Evolutionary conservation across 257 asterid genomes (phyloP), one percentile per base, ranked within the genome.

Genomic region (Anisodus tanguticus): DNA sequence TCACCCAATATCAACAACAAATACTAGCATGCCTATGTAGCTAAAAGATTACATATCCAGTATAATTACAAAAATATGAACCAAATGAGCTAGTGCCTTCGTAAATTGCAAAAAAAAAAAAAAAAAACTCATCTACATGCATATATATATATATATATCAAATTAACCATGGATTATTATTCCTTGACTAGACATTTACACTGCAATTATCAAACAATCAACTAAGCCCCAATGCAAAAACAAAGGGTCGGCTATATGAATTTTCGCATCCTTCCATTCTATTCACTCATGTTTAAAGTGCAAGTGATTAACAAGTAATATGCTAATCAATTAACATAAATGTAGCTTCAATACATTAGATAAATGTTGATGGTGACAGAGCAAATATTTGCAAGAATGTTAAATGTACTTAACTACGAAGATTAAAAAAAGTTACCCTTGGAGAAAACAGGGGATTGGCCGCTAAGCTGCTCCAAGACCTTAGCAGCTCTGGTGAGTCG

Each of bases 391-490:
- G 11, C n/a, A 2, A 47, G 5, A 47, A 13, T 67, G 60, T 0
- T 19, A 12, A 11, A 49, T 19, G 60, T 47, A 85, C 17, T 15
- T 70, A 11, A 74, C 35, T 10, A 53, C 3, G 35, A 31, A 31
- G 35, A 31, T 31, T 31, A 31, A 31, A 31, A 68, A 39, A 63
- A 47, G 5, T 70, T 85, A 91, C 94, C 94, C 79, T 91, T 91
- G 51, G 94, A 91, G 88, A 90, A 91, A 85, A 91, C 94, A 47
- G 94, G 94, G 79, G 85, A 5, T 82, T 91, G 94, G 41, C 92
- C 90, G 70, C 92, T 91, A 66, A 91, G 94, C 67, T 91, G 94
- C 54, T 91, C 94, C 88, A 91, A 70, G 57, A 91, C 93, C 92
- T 90, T 60, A 79, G 80, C 80, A 1, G 80, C 80, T 74, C 80